These are phyloP conservation scores for Penicillium sp. DNA, from an alignment of 2,329 filamentous ascomycete species.

Conservation along the genomic window DNA sequence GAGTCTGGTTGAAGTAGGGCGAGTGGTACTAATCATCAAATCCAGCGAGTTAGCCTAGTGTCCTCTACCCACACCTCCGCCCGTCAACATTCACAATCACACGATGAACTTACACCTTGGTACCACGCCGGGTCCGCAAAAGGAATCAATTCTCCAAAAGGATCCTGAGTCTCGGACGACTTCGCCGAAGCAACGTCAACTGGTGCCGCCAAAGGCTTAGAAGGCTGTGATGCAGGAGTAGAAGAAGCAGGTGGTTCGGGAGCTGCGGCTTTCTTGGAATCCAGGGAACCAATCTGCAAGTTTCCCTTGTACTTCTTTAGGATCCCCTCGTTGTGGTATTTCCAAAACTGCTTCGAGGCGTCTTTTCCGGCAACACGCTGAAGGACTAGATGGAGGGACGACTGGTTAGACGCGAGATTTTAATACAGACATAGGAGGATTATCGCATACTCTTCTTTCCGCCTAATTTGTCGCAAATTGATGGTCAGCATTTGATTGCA, in stretches of 20 bases:
- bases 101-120: slow-evolving; percentile 64
- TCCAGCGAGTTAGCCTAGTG: too few relatives aligned
- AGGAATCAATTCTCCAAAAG: slow-evolving; percentile 76
- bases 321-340: slow-evolving; percentile 54
- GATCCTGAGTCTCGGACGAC: slow-evolving; percentile 53
- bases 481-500: too few relatives aligned
- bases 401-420: too few relatives aligned
- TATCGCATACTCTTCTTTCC: slow-evolving; percentile 56
- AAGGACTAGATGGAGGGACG: slow-evolving; percentile 50
- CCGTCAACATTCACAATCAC: too few relatives aligned
- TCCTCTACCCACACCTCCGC: too few relatives aligned
- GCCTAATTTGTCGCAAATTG: too few relatives aligned
- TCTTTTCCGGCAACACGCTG: slow-evolving; percentile 59
- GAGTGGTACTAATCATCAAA: too few relatives aligned
- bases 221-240: too few relatives aligned
- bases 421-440: slow-evolving; percentile 16
- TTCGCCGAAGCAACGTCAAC: too few relatives aligned
- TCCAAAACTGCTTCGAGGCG: slow-evolving; percentile 61
- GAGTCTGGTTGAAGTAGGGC: slow-evolving; percentile 89
- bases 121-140: slow-evolving; percentile 94
- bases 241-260: slow-evolving; percentile 2
- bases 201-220: too few relatives aligned
- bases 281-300: slow-evolving; percentile 62
- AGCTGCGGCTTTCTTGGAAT: slow-evolving; percentile 66
- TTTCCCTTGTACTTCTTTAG: slow-evolving; percentile 55